Conservation (phyloP, 306 rosid species). For the Carpinus fangiana region DNA sequence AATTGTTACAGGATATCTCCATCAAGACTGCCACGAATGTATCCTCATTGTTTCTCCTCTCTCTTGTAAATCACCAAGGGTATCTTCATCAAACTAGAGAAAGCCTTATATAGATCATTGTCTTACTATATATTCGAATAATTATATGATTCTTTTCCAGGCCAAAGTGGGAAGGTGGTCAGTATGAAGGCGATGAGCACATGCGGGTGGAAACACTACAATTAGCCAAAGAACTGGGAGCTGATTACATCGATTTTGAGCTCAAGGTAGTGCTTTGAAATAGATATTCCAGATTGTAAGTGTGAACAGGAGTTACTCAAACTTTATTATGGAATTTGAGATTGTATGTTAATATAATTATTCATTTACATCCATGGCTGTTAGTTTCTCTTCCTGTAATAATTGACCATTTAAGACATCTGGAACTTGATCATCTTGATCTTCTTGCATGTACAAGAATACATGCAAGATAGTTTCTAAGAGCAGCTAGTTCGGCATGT, state of each 20-base stretch:
- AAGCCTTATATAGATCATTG: neutral
- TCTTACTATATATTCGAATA: neutral
- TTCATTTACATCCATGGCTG: neutral
- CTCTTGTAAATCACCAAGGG: neutral
- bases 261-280: slow-evolving; percentile 32
- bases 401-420: too few species aligned
- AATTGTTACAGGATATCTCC: neutral
- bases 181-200: slow-evolving; percentile 32
- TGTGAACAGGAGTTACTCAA: neutral
- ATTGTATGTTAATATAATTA: neutral
- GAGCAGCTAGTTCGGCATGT: neutral
- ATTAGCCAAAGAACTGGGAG: slow-evolving; percentile 41
- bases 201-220: slow-evolving; percentile 31
- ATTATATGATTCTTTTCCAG: slow-evolving; percentile 3
- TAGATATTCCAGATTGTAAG: neutral
- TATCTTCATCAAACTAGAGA: neutral
- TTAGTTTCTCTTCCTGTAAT: too few species aligned
- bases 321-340: neutral
- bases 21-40: neutral
- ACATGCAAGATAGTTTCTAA: neutral
- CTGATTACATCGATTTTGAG: slow-evolving; percentile 47
- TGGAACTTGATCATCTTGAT: too few species aligned
- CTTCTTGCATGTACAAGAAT: neutral
- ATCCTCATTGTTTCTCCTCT: neutral
- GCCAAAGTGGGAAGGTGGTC: slow-evolving; percentile 38